A percentile compares a stretch with the other conserved stretches of the same genome.
These are phyloP conservation scores for Microcyclospora pomicola DNA, from an alignment of 2,329 filamentous ascomycete genomes.

Conservation along the genomic window DNA sequence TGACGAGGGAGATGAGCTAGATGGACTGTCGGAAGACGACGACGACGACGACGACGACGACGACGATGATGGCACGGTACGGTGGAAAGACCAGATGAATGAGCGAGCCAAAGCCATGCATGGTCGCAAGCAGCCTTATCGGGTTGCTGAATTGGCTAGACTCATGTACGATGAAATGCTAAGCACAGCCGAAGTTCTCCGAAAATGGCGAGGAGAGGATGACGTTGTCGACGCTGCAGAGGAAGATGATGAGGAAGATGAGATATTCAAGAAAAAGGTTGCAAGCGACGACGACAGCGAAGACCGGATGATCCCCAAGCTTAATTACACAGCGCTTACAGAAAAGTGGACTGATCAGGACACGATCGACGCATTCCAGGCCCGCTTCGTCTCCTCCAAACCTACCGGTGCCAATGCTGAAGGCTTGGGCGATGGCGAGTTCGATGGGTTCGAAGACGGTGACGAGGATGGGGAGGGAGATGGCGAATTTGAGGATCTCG, in stretches of 20 bases:
- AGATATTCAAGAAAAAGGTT: constrained; percentile 47
- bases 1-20: constrained; percentile 23
- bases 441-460: constrained; percentile 30
- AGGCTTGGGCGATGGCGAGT: constrained; percentile 42
- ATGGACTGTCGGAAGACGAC: constrained; percentile 20
- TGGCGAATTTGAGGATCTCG: constrained; percentile 73
- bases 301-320: constrained; percentile 63
- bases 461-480: constrained; percentile 44
- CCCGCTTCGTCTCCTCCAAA: constrained; percentile 60
- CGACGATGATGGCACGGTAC: constrained; percentile 58
- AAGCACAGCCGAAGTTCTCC: constrained; percentile 59
- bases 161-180: constrained; percentile 80
- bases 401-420: constrained; percentile 36
- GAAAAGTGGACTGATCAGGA: constrained; percentile 74
- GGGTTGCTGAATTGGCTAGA: constrained; percentile 68
- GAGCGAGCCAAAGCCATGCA: constrained; percentile 62
- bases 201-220: constrained; percentile 62
- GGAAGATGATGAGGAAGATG: constrained; percentile 46
- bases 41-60: constrained; percentile 50
- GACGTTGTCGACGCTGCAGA: constrained; percentile 37
- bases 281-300: constrained; percentile 42
- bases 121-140: constrained; percentile 55
- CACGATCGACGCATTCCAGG: constrained; percentile 59
- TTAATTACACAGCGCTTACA: constrained; percentile 69
- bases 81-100: constrained; percentile 81